phyloP scores from a whole-genome alignment of 2,329 filamentous ascomycete genomes.

The Fusarium musae region DNA sequence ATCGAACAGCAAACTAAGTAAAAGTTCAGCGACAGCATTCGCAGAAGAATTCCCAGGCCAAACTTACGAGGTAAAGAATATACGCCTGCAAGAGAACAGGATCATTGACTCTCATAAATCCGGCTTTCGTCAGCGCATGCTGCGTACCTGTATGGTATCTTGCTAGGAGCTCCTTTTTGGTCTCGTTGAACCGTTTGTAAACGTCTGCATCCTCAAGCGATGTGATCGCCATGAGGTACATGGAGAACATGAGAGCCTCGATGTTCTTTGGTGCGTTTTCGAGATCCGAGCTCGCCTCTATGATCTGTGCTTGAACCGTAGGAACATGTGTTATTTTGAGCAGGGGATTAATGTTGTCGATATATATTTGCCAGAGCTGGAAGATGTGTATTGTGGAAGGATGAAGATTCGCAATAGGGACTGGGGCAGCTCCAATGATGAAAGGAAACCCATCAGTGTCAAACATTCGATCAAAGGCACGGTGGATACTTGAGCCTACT shows the following conservation, averaged over 20 bases:
- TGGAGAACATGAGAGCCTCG: conserved; percentile 75
- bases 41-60: not conserved
- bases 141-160: conserved; percentile 69
- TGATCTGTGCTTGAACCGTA: conserved; percentile 71
- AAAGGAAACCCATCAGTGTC: conserved; percentile 68
- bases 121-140: conserved; percentile 73
- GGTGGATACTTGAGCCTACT: conserved; percentile 63
- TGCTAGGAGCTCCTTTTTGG: conserved; percentile 61
- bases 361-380: conserved; percentile 75
- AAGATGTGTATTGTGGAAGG: conserved; percentile 69
- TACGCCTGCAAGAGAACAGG: conserved; percentile 74
- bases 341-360: conserved; percentile 75
- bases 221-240: conserved; percentile 68
- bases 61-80: conserved; percentile 70
- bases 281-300: conserved; percentile 68
- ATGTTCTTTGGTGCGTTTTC: conserved; percentile 65
- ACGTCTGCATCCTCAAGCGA: conserved; percentile 69
- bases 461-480: conserved; percentile 70
- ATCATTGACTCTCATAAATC: conserved; percentile 74
- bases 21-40: not conserved
- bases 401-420: conserved; percentile 60
- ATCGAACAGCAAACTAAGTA: conserved; percentile 58
- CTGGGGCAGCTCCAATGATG: conserved; percentile 58
- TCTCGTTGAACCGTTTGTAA: conserved; percentile 62
- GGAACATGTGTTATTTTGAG: conserved; percentile 76